Base-by-base conservation (phyloP, 108 stramenopile genomes). In the Licmophora abbreviata region DNA sequence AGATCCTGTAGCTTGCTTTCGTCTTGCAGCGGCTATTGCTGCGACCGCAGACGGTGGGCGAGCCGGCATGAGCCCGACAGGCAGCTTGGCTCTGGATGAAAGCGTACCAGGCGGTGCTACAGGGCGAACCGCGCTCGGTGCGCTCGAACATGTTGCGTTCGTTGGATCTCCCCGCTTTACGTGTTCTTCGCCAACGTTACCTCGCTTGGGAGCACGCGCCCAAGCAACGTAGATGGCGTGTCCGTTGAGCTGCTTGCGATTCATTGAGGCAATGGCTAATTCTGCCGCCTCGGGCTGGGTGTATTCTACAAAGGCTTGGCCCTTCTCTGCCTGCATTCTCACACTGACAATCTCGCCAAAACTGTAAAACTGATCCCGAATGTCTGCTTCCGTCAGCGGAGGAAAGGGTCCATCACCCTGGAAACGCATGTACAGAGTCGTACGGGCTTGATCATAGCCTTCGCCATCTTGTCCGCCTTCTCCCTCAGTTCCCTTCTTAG, bases 291-390 rank as follows among this genome's bases (percentile, higher is more conserved):
- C 81, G 14, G 86, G 81, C 11, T 81, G 64, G n/a, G 85, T 83
- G 58, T 83, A 95, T 59, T 95, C 94, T 15, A 95, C 83, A 71
- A 95, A 93, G 14, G 74, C 80, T 15, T 69, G 64, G 2, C 83
- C 82, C 47, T 74, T 73, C 29, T 82, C 76, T 10, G 71, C 65
- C 44, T 87, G 90, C 51, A 91, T 68, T 38, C 88, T 59, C n/a
- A 95, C 76, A 1, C 83, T 71, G 0, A 70, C 56, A 58, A 93
- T 82, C 68, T 87, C 87, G 23, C 89, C 92, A 70, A 77, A 84
- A 10, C 73, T 48, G 57, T 89, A 86, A 58, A 91, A 95, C 24
- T 79, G 62, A 37, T 89, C 87, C 8, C 85, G 71, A 36, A 92
- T 48, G 2, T 71, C 74, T 36, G 55, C 44, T 49, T 93, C 94